Base-by-base conservation (phyloP, 1,139 yeast species). In the Geotrichum restrictum region DNA sequence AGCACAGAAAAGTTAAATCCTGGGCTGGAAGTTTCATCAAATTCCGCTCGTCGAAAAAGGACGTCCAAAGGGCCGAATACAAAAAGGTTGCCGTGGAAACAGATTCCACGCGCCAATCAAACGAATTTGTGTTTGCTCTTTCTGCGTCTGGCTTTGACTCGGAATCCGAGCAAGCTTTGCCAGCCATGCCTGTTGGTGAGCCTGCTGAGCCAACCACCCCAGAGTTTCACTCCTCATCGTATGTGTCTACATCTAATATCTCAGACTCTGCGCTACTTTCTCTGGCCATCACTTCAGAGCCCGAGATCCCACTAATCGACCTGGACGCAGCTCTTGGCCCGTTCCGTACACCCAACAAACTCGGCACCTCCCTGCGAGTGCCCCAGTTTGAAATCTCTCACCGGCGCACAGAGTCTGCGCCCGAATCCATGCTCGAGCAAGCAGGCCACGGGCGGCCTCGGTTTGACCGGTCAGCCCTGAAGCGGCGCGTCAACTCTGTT, bases 321-420 rank as follows among this genome's bases (percentile, higher is more conserved):
- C 59, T 68, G 6, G 69, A 68, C 51, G 69, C 65, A 24, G 72
- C 71, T 1, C 55, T 67, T 44, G 60, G 61, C 47, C 66, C 64
- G 3, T 59, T 61, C 43, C 50, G 57, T 1, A 57, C 55, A 4
- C 45, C 49, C 18, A 24, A n/a, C n/a, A 38, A 32, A 18, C 36
- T 41, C 22, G 36, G 36, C 18, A 58, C 54, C 46, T 45, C 31
- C 22, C 21, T 18, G 14, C 46, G 19, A 2, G 51, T 48, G 49
- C 29, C 54, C 8, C 56, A 52, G 44, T 55, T 52, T 36, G 57
- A 53, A 19, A 45, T 53, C 24, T 41, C 42, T 21, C 70, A 66
- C 52, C 62, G 68, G 38, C 60, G 65, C 31, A 57, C 65, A 21
- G 69, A 65, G 52, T 62, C 66, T 29, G 63, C 65, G n/a, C 69